Evolutionary conservation across 1,139 yeast genomes (phyloP).

Genomic region (Lodderomyces beijingensis): DNA sequence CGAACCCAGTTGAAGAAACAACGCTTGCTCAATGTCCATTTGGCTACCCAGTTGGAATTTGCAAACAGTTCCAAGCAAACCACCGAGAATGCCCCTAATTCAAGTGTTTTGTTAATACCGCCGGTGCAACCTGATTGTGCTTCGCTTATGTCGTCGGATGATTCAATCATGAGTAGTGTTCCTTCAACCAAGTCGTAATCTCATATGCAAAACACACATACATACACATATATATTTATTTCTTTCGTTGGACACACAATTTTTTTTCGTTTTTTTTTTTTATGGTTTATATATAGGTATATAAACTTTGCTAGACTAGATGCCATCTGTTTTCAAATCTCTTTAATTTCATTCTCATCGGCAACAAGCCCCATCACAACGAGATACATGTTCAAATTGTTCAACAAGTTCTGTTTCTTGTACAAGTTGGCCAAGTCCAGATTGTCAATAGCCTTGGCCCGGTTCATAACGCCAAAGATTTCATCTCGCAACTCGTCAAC

Average conservation of each 20-base stretch:
- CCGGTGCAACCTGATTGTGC: conserved; percentile 1
- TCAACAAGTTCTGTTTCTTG: conserved; percentile 62
- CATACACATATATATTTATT: too few relatives aligned
- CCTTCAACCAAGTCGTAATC: too few relatives aligned
- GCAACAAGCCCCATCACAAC: conserved; percentile 97
- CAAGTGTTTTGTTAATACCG: neutral
- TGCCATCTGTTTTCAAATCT: conserved; percentile 25
- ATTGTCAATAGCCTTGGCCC: conserved; percentile 66
- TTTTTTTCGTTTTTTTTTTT: too few relatives aligned
- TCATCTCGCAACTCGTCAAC: conserved; percentile 94
- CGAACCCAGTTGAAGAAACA: conserved; percentile 1
- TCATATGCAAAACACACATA: too few relatives aligned
- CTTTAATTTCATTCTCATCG: conserved; percentile 59
- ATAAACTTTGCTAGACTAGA: too few relatives aligned
- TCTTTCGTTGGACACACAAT: too few relatives aligned
- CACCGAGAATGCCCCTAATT: too few relatives aligned
- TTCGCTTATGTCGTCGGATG: conserved; percentile 3
- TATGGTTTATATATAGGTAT: too few relatives aligned
- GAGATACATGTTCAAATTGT: conserved; percentile 84
- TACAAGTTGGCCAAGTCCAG: conserved; percentile 51
- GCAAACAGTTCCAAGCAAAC: too few relatives aligned
- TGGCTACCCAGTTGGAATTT: too few relatives aligned
- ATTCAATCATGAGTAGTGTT: conserved; percentile 7
- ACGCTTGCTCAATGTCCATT: neutral
- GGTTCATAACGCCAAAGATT: conserved; percentile 82